A percentile compares a stretch with the other conserved stretches of the same genome.
phyloP scores from a whole-genome alignment of 805 yeast species.

The Ogataea allantospora region DNA sequence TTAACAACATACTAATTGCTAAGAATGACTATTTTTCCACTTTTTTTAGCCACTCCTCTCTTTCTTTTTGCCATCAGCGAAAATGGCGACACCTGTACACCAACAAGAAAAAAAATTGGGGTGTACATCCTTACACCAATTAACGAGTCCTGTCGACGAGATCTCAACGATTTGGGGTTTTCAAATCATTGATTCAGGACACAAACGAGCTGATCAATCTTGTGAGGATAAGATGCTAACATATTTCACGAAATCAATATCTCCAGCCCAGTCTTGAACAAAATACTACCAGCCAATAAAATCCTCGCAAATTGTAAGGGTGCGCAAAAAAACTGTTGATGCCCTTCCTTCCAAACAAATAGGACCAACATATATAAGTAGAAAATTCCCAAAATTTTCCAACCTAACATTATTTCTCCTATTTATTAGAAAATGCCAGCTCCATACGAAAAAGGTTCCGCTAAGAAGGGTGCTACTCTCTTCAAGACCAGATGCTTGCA shows the following conservation, averaged over 20 bases:
- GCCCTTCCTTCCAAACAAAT: constrained; percentile 1
- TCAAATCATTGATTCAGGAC: not conserved
- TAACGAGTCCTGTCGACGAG: not conserved
- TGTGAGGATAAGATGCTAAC: too few relatives aligned
- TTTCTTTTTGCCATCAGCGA: constrained; percentile 10
- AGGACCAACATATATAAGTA: constrained; percentile 8
- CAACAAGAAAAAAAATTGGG: not conserved
- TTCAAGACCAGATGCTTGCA: constrained; percentile 99
- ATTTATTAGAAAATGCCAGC: constrained; percentile 35
- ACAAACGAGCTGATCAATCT: too few relatives aligned
- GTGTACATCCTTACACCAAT: constrained; percentile 5
- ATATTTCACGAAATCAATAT: too few relatives aligned
- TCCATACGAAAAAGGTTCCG: constrained; percentile 54
- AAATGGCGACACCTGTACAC: constrained; percentile 11
- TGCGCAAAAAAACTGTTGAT: constrained; percentile 8
- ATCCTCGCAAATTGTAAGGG: constrained; percentile 16
- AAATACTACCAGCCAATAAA: constrained; percentile 14
- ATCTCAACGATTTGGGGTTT: not conserved
- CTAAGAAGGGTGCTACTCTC: constrained; percentile 94
- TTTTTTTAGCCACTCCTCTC: not conserved
- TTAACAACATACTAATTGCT: constrained; percentile 5
- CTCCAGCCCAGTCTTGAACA: too few relatives aligned
- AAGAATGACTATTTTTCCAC: constrained; percentile 2
- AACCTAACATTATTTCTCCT: constrained; percentile 6
- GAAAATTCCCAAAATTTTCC: constrained; percentile 6